Base-by-base conservation (phyloP, 192 early-diverging fungal species). In the Entomortierella beljakovae region DNA sequence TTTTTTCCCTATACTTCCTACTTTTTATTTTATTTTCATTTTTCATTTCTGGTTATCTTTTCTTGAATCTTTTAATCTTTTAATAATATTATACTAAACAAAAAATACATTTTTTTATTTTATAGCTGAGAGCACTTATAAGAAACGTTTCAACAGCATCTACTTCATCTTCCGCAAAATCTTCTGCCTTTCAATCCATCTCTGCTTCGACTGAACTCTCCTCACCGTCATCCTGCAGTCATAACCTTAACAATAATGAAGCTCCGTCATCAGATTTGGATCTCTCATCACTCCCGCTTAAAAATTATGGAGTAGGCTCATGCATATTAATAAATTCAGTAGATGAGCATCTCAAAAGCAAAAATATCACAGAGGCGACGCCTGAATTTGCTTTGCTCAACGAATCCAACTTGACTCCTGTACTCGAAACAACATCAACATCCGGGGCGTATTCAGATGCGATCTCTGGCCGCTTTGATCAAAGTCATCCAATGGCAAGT, bases 51-150 rank as follows among this genome's bases (percentile, higher is more conserved):
- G 10, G 9, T 9, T 13, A 43, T 43, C 18, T n/a, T n/a, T n/a
- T n/a, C n/a, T n/a, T n/a, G n/a, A n/a, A n/a, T n/a, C n/a, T n/a
- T n/a, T n/a, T n/a, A n/a, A n/a, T n/a, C n/a, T n/a, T n/a, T n/a
- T n/a, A n/a, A n/a, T n/a, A n/a, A n/a, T n/a, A n/a, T n/a, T n/a
- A n/a, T n/a, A n/a, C n/a, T n/a, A n/a, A n/a, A 49, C 46, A 23
- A 63, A 34, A 11, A 49, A 63, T 20, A 26, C 7, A 11, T 56
- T 10, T 46, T 52, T 26, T 34, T 9, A 18, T 42, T 1, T n/a
- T 48, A 29, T 28, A 77, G 73, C 23, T 77, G 73, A 77, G 66
- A 68, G 73, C 66, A 26, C 66, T 77, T 26, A 69, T 59, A 33
- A 55, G 73, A 48, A 61, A 77, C 48, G 61, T 50, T 33, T 69